phyloP scores from a whole-genome alignment of 2,329 filamentous ascomycete genomes.

The Paecilomyces niveus region DNA sequence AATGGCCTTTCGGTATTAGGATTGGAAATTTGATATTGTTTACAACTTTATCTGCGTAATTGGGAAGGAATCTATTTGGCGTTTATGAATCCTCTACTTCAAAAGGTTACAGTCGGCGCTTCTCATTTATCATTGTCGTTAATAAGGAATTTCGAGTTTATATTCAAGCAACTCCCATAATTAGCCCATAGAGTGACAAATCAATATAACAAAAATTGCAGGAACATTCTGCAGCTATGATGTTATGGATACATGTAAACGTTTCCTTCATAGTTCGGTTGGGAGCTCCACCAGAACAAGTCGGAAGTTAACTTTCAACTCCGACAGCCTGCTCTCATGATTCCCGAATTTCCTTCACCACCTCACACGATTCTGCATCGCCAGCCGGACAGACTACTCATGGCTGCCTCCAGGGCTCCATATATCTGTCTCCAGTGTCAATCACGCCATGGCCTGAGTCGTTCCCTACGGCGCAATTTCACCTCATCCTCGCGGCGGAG shows the following conservation, averaged over 20 bases:
- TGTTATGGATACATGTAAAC: background rate
- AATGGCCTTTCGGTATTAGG: background rate
- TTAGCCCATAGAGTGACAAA: too few species aligned
- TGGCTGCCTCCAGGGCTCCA: conserved; percentile 19
- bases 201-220: background rate
- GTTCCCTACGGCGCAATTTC: conserved; percentile 12
- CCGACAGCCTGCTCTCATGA: background rate
- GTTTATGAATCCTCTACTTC: background rate
- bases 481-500: conserved; percentile 13
- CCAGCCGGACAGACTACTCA: conserved; percentile 5
- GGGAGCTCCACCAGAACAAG: background rate
- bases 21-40: background rate
- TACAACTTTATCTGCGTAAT: background rate
- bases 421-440: conserved; percentile 30
- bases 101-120: background rate
- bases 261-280: background rate
- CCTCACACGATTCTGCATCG: background rate
- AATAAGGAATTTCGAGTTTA: background rate
- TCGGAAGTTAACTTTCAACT: background rate
- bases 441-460: conserved; percentile 10
- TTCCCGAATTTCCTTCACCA: background rate
- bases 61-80: background rate
- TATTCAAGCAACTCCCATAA: background rate
- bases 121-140: background rate
- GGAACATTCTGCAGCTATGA: background rate